Evolutionary conservation across 1,284 basidiomycete species (phyloP).

Genomic region (Lignosus rhinocerotis): DNA sequence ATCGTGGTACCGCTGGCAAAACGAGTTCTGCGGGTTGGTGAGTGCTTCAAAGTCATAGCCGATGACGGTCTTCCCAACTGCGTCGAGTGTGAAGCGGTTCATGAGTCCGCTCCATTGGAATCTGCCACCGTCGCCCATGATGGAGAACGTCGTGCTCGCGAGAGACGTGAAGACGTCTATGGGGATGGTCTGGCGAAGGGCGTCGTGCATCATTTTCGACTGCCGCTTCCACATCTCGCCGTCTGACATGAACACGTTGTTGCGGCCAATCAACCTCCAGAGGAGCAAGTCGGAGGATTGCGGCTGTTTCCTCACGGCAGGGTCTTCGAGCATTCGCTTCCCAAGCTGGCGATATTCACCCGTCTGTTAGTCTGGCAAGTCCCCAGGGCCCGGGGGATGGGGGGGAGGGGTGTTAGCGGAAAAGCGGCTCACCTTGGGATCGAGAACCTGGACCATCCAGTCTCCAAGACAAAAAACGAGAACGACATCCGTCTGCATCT

Average conservation of each 20-base stretch:
- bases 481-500: conserved; percentile 19
- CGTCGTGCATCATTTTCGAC: conserved; percentile 28
- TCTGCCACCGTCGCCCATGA: conserved; percentile 25
- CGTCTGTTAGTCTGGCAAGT: neutral
- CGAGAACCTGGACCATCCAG: conserved; percentile 30
- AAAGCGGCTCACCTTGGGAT: conserved; percentile 20
- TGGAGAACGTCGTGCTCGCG: conserved; percentile 26
- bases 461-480: conserved; percentile 27
- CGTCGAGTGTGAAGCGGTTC: conserved; percentile 33
- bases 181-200: conserved; percentile 31
- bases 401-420: no score
- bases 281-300: conserved; percentile 30
- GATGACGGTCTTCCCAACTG: conserved; percentile 34
- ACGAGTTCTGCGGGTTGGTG: conserved; percentile 28
- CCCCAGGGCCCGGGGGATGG: no score
- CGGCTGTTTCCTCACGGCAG: conserved; percentile 29
- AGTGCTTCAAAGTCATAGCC: conserved; percentile 39
- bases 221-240: conserved; percentile 34
- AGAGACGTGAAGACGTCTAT: conserved; percentile 30
- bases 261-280: conserved; percentile 32
- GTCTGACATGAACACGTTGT: conserved; percentile 33
- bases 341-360: conserved; percentile 6
- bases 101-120: conserved; percentile 32
- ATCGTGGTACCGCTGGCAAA: conserved; percentile 34
- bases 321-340: conserved; percentile 16